Conservation (phyloP, 2,329 filamentous ascomycete species). For the Exophiala sp. region DNA sequence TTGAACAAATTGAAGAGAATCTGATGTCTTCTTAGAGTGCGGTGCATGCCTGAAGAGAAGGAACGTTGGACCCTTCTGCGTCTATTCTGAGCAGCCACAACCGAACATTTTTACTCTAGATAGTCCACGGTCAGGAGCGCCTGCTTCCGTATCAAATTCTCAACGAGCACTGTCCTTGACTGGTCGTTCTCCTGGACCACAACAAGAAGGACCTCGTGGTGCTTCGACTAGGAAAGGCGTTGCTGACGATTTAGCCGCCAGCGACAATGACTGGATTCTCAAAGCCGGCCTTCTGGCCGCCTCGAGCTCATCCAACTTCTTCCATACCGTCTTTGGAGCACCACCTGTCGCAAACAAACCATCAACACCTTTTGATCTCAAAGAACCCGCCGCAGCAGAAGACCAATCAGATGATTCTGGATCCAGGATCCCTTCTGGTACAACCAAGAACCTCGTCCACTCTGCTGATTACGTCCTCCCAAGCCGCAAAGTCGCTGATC, state of each 20-base stretch:
- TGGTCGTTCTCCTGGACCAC: too few relatives aligned
- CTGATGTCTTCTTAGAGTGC: background rate
- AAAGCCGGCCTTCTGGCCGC: background rate
- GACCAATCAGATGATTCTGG: background rate
- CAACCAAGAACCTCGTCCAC: background rate
- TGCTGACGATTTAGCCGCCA: background rate
- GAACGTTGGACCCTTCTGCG: background rate
- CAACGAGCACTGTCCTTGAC: too few relatives aligned
- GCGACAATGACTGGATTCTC: background rate
- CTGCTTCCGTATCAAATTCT: background rate
- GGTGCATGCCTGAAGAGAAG: background rate
- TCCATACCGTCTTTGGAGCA: background rate
- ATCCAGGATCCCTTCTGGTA: background rate
- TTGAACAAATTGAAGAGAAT: background rate
- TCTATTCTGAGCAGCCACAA: background rate
- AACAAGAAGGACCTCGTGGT: too few relatives aligned
- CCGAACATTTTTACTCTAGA: background rate
- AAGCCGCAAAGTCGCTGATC: constrained; percentile 44
- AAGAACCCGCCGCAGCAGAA: background rate
- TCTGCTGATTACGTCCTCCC: constrained; percentile 42
- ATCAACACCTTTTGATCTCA: too few relatives aligned
- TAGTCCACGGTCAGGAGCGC: background rate
- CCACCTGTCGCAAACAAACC: background rate
- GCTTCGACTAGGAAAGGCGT: too few relatives aligned
- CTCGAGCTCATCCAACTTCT: constrained; percentile 1